Conservation (phyloP, 1,284 basidiomycete genomes). For the Fomitopsis betulina region DNA sequence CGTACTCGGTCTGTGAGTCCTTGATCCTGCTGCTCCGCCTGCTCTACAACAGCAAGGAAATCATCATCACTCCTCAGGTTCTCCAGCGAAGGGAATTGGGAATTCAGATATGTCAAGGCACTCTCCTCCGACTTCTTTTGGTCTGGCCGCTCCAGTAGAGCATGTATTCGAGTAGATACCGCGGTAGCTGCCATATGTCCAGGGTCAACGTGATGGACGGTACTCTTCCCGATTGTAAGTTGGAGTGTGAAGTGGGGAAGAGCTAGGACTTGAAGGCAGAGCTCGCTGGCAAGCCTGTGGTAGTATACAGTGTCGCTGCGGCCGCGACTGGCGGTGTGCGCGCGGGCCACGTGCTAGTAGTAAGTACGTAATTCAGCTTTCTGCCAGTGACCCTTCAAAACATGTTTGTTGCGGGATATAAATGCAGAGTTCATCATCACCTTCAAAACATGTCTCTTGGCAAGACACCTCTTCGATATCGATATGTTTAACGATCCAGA, state of each 20-base stretch:
- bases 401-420: too few species aligned
- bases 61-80: constrained; percentile 23
- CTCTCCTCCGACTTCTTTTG: constrained; percentile 33
- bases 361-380: too few species aligned
- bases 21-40: constrained; percentile 14
- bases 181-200: constrained; percentile 1
- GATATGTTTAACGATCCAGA: too few species aligned
- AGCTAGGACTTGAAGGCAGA: not conserved
- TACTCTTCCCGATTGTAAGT: too few species aligned
- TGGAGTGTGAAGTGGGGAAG: not conserved
- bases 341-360: too few species aligned
- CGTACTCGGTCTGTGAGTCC: constrained; percentile 24
- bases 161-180: constrained; percentile 39
- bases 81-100: constrained; percentile 38
- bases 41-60: constrained; percentile 36
- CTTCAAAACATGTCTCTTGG: too few species aligned
- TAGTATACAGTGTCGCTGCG: too few species aligned
- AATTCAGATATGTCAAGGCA: constrained; percentile 40
- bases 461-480: too few species aligned
- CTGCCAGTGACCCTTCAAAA: too few species aligned
- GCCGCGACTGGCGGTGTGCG: too few species aligned
- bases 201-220: not conserved
- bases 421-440: too few species aligned
- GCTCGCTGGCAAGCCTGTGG: too few species aligned
- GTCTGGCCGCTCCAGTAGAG: constrained; percentile 44